Percentiles rank a stretch among this genome's conserved stretches.
These are phyloP conservation scores for Wallacemonas rigidus DNA, from an alignment of 208 protist genomes.

Conservation along the genomic window DNA sequence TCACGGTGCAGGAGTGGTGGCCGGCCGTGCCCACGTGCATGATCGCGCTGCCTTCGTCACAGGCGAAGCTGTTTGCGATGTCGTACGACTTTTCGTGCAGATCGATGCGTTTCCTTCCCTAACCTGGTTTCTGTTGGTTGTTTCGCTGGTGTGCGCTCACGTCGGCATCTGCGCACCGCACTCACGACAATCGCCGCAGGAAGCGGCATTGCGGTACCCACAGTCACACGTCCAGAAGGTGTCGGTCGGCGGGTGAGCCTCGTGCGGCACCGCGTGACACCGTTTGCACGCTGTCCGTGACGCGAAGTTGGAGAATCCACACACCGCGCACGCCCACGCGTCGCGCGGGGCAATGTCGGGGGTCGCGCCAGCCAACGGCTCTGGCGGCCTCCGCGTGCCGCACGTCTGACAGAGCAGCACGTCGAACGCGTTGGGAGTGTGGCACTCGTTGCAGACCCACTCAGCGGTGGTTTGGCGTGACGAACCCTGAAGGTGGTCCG, in stretches of 20 bases:
- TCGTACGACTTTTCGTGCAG: no score
- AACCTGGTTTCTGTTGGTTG: neutral
- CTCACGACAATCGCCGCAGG: conserved; percentile 35
- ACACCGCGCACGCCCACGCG: neutral
- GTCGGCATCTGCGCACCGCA: conserved; percentile 3
- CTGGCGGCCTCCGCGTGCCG: neutral
- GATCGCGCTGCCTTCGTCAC: no score
- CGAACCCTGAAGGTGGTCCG: neutral
- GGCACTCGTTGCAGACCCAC: conserved; percentile 42
- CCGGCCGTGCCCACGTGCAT: no score
- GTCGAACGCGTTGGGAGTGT: conserved; percentile 27
- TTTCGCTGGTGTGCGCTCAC: neutral
- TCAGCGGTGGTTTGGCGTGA: neutral
- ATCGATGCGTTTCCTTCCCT: no score
- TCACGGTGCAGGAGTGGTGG: no score
- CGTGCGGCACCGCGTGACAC: conserved; percentile 22
- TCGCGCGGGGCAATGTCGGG: no score
- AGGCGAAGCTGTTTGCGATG: no score
- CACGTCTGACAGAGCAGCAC: conserved; percentile 30
- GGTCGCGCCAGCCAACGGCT: neutral
- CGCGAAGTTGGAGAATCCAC: conserved; percentile 48
- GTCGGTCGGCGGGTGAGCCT: conserved; percentile 6
- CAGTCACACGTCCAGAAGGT: conserved; percentile 45
- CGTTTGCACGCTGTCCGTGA: conserved; percentile 44
- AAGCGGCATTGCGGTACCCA: conserved; percentile 47